Evolutionary conservation across 352 stramenopile genomes (phyloP).

Genomic region (Salisapilia sapeloensis): DNA sequence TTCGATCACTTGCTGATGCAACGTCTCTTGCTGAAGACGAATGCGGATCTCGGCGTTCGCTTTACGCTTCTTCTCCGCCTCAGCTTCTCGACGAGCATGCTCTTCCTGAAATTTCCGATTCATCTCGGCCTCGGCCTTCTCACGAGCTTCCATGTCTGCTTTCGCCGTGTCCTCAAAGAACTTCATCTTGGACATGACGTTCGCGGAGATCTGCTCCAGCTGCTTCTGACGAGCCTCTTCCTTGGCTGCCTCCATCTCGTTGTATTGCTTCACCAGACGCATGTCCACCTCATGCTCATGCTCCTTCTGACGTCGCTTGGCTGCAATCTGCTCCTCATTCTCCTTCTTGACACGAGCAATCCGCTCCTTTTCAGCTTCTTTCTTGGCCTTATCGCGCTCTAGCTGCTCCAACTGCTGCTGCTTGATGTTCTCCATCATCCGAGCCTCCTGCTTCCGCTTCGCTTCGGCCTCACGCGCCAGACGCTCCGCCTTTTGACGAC

Average conservation of each 20-base stretch:
- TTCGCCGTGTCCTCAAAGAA: constrained; percentile 71
- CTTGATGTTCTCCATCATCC: constrained; percentile 23
- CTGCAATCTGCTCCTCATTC: constrained; percentile 40
- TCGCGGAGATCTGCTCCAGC: constrained; percentile 49
- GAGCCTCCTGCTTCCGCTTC: constrained; percentile 33
- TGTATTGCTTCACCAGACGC: constrained; percentile 53
- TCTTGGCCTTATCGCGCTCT: constrained; percentile 19
- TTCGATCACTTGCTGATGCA: constrained; percentile 45
- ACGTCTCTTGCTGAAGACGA: constrained; percentile 24
- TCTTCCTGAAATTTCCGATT: constrained; percentile 47
- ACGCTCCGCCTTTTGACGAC: constrained; percentile 34
- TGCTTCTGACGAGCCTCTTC: constrained; percentile 36
- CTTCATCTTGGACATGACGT: constrained; percentile 73
- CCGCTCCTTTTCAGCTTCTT: constrained; percentile 40
- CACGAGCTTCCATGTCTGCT: constrained; percentile 35
- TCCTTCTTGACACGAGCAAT: constrained; percentile 37
- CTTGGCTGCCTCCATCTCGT: constrained; percentile 54
- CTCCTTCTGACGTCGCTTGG: constrained; percentile 32
- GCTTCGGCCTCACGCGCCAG: constrained; percentile 18
- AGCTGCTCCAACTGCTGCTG: constrained; percentile 38
- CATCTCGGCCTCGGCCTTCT: constrained; percentile 43
- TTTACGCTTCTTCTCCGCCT: constrained; percentile 31
- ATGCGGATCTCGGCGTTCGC: constrained; percentile 29
- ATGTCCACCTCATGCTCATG: constrained; percentile 38
- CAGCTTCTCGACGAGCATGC: constrained; percentile 31